Conservation (phyloP, 441 rosid genomes). For the Eutrema salsugineum region DNA sequence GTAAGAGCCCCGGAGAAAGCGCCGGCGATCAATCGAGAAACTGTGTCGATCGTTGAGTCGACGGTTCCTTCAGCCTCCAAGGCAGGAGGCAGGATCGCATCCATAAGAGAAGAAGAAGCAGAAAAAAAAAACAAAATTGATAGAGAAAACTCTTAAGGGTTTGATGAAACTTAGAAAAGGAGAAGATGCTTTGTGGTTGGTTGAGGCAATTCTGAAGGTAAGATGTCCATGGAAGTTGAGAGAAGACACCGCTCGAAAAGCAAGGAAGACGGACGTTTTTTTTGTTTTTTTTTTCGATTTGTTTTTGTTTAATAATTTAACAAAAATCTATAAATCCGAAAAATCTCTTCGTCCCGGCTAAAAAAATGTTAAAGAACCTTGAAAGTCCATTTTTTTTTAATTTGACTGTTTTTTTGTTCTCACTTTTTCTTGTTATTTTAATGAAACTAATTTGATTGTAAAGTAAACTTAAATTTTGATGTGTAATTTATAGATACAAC, state of each 20-base stretch:
- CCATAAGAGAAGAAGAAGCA: slow-evolving; percentile 15
- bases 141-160: not conserved
- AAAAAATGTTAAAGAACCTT: no score
- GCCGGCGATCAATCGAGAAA: slow-evolving; percentile 48
- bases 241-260: slow-evolving; percentile 10
- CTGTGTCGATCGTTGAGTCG: slow-evolving; percentile 34
- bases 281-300: not conserved
- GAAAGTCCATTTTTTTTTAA: no score
- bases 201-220: not conserved
- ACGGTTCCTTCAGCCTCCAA: slow-evolving; percentile 37
- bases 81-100: slow-evolving; percentile 28
- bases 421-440: no score
- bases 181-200: not conserved
- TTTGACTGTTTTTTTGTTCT: not conserved
- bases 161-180: slow-evolving; percentile 11
- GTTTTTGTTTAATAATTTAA: not conserved
- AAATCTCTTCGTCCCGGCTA: no score
- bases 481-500: not conserved
- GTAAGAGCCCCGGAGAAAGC: slow-evolving; percentile 64
- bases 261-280: slow-evolving; percentile 14
- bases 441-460: no score
- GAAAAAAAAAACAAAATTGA: not conserved
- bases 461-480: no score
- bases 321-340: not conserved
- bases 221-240: slow-evolving; percentile 32